Conservation (phyloP, 345 rosid species). For the Barbarea vulgaris region DNA sequence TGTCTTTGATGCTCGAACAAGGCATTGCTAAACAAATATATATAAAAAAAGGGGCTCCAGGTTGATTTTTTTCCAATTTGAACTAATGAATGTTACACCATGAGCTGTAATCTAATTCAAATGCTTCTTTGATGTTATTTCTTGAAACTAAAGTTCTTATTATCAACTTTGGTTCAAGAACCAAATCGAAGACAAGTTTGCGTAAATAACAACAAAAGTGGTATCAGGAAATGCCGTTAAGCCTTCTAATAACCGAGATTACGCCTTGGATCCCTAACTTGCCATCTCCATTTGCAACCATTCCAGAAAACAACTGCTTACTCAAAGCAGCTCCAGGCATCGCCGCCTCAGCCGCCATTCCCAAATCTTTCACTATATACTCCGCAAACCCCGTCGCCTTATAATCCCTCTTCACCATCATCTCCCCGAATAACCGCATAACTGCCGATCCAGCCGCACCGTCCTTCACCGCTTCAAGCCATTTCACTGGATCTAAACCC, state of each 20-base stretch:
- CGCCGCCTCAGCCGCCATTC: slow-evolving; percentile 68
- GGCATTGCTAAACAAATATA: no score
- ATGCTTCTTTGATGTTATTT: no score
- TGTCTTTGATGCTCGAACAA: background rate
- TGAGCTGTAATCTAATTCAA: slow-evolving; percentile 6
- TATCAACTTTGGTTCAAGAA: background rate
- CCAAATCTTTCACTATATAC: slow-evolving; percentile 88
- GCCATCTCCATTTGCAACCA: slow-evolving; percentile 85
- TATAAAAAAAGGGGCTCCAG: background rate
- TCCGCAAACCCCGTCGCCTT: slow-evolving; percentile 73
- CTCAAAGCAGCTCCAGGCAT: slow-evolving; percentile 74
- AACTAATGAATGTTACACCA: background rate
- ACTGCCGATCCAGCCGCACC: slow-evolving; percentile 73
- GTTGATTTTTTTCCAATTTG: background rate
- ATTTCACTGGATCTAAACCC: slow-evolving; percentile 58
- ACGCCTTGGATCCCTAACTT: slow-evolving; percentile 77
- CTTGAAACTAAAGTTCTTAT: background rate
- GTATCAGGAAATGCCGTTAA: slow-evolving; percentile 43
- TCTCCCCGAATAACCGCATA: slow-evolving; percentile 72
- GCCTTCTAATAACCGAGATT: slow-evolving; percentile 66
- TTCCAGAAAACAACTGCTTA: slow-evolving; percentile 73
- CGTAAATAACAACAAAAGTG: background rate
- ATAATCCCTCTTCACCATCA: slow-evolving; percentile 65
- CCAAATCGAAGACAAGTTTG: background rate
- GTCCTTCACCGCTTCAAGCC: slow-evolving; percentile 52